Evolutionary conservation across 805 yeast genomes (phyloP), one percentile per base, ranked within the genome.

Genomic region (Lachancea mirantina): DNA sequence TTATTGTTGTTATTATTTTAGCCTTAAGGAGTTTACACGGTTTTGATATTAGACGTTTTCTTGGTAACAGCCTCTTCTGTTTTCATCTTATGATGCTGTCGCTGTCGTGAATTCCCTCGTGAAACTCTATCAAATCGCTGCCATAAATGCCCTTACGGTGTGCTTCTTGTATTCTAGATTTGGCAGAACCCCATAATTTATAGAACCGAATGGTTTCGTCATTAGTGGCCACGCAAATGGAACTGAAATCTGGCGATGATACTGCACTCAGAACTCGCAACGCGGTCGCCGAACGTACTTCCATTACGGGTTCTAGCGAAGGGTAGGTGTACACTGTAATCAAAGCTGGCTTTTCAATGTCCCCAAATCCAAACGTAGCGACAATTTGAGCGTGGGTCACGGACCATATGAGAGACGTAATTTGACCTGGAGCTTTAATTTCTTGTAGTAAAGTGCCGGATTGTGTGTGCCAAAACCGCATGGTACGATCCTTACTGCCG

Each of bases 341-440:
- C n/a, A 83, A 52, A 2, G 67, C 47, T 1, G 79, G 74, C 7
- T 63, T 62, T 1, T 64, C 67, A 2, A 57, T 47, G 32, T 72
- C 74, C 7, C 85, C 78, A 51, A 78, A 85, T 0, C 96, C 96
- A 61, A 78, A 87, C 0, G 94, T 82, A 0, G 81, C 89, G 9
- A 74, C 75, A 2, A 87, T 55, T 46, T 87, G 84, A 38, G 71
- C 73, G 35, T 66, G 64, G 17, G 65, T 65, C 10, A 55, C 59
- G 2, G 89, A 79, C 96, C 96, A 87, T 14, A 72, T 62, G 23
- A 87, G 55, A 0, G 94, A 73, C 0, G 96, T 85, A 3, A 87
- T 70, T 51, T 88, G 96, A 1, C 83, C 79, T 15, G 66, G 65
- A 1, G 92, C 78, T 26, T 67, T 61, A 25, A 66, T 52, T 15